These are phyloP conservation scores for Erucastrum elatum DNA, from an alignment of 345 rosid genomes.

Conservation along the genomic window DNA sequence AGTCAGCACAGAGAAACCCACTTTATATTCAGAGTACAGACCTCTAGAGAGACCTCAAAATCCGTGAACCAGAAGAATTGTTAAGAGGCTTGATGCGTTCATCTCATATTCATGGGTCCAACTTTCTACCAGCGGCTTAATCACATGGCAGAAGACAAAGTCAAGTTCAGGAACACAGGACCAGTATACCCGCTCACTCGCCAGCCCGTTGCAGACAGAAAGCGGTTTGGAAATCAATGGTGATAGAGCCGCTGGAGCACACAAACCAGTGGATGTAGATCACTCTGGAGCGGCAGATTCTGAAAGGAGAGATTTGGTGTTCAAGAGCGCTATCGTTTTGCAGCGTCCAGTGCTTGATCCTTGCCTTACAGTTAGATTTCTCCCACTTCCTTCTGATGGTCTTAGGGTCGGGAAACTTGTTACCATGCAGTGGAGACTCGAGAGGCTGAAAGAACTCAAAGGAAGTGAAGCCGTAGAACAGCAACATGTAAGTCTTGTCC, in stretches of 20 bases:
- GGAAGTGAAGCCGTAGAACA: constrained; percentile 40
- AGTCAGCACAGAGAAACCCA: constrained; percentile 43
- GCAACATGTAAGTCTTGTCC: constrained; percentile 50
- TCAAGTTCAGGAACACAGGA: no score
- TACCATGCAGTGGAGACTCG: constrained; percentile 85
- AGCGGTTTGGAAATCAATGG: constrained; percentile 53
- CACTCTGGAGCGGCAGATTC: constrained; percentile 39
- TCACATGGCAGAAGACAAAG: no score
- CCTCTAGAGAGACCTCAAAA: no score
- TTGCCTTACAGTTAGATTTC: constrained; percentile 86
- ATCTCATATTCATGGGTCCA: no score
- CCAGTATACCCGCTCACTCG: no score
- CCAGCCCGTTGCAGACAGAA: no score
- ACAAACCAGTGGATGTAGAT: constrained; percentile 60
- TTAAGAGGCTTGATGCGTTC: no score
- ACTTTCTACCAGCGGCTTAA: no score
- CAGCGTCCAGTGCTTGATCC: constrained; percentile 96
- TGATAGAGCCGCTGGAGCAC: constrained; percentile 78
- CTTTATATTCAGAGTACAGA: no score
- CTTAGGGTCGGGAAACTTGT: constrained; percentile 90
- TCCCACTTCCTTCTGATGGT: constrained; percentile 74
- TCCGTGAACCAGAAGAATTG: no score
- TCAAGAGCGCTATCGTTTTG: constrained; percentile 72
- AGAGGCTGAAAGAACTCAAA: constrained; percentile 70
- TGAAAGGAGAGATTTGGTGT: constrained; percentile 59